These are phyloP conservation scores for Podochytrium sp. DNA, from an alignment of 192 early-diverging fungal genomes.

Conservation along the genomic window DNA sequence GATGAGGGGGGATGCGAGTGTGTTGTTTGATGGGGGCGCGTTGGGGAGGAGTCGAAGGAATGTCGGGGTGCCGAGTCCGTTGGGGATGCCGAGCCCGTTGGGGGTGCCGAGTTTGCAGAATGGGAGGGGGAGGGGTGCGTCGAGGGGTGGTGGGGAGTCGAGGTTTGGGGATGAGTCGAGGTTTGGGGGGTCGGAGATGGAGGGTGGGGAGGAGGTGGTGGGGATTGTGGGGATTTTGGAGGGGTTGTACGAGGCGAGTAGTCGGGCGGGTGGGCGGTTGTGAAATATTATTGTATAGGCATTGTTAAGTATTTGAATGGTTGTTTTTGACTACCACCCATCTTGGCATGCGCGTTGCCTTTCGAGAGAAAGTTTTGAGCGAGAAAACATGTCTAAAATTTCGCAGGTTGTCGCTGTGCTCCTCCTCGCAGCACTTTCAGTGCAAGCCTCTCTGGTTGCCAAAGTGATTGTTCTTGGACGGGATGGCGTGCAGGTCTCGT, in stretches of 20 bases:
- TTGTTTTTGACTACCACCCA: too few relatives aligned
- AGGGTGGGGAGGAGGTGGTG: conserved; percentile 21
- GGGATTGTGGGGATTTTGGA: conserved; percentile 52
- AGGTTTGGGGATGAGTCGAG: background rate
- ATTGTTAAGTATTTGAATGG: too few relatives aligned
- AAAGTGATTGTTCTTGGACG: too few relatives aligned
- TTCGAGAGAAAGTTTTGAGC: too few relatives aligned
- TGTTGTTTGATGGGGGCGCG: background rate
- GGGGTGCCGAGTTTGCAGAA: background rate
- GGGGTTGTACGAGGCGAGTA: conserved; percentile 43
- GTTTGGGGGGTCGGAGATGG: conserved; percentile 6
- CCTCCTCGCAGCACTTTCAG: too few relatives aligned
- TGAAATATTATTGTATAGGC: conserved; percentile 6
- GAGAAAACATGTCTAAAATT: too few relatives aligned
- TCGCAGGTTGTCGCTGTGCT: too few relatives aligned
- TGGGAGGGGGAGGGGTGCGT: background rate
- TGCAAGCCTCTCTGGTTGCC: too few relatives aligned
- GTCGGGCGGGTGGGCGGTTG: conserved; percentile 9
- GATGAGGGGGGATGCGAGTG: background rate
- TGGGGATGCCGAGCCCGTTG: background rate
- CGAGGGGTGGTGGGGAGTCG: background rate
- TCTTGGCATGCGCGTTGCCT: too few relatives aligned
- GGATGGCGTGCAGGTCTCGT: too few relatives aligned
- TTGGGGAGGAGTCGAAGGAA: background rate
- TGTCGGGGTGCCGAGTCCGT: conserved; percentile 14